phyloP scores from a whole-genome alignment of 805 yeast genomes.

The Saccharomyces kudriavzevii region DNA sequence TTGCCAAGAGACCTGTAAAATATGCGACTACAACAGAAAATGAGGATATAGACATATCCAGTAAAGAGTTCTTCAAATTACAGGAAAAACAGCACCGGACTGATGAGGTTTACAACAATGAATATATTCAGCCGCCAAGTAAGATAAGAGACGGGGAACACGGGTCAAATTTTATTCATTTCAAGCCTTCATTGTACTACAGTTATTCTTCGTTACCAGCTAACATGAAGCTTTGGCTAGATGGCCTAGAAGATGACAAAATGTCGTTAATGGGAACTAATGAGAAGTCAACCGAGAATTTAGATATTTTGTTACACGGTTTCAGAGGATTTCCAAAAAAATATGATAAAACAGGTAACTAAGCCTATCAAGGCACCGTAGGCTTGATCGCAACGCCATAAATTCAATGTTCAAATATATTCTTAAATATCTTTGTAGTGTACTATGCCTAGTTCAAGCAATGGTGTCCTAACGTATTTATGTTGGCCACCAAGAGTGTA shows the following conservation, averaged over 20 bases:
- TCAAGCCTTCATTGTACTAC: constrained; percentile 11
- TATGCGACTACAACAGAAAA: background rate
- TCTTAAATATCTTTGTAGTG: background rate
- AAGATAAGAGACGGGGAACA: background rate
- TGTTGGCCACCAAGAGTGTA: background rate
- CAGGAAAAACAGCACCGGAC: background rate
- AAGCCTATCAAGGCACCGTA: background rate
- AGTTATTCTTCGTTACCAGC: constrained; percentile 12
- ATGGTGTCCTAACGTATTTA: background rate
- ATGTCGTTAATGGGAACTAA: constrained; percentile 1
- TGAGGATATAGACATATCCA: background rate
- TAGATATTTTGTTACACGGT: constrained; percentile 23
- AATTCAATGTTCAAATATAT: background rate
- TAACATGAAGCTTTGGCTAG: constrained; percentile 15
- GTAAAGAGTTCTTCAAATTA: background rate
- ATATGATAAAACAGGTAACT: background rate
- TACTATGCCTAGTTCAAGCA: no score
- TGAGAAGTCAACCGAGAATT: constrained; percentile 4
- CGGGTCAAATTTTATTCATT: background rate
- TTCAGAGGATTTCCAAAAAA: constrained; percentile 14
- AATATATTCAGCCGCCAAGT: background rate
- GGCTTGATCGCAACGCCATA: background rate
- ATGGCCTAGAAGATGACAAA: constrained; percentile 1
- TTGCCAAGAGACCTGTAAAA: background rate
- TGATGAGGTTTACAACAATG: background rate